Evolutionary conservation across 345 rosid species (phyloP).

Genomic region (Syzygium aromaticum): DNA sequence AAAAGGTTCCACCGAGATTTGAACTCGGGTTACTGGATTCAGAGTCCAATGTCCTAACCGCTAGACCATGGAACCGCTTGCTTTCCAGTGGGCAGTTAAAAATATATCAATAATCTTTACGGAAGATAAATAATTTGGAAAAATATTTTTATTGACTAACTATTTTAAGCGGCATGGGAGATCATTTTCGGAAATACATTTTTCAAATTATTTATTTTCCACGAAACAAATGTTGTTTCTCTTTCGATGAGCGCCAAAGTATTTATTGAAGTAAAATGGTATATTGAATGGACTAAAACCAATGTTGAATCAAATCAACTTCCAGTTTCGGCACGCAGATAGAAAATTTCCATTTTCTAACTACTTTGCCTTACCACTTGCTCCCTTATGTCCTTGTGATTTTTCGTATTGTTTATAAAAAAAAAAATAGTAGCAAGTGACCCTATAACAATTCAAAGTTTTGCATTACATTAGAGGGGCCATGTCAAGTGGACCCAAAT

Average conservation of each 20-base stretch:
- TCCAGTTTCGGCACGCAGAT: too few relatives aligned
- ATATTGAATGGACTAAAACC: neutral
- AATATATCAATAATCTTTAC: rapidly evolving
- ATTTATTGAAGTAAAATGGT: rapidly evolving
- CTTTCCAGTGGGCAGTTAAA: rapidly evolving
- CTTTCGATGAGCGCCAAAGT: neutral
- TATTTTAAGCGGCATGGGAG: neutral
- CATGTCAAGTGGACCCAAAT: neutral
- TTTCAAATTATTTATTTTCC: neutral
- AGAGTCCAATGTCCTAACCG: conserved; percentile 91
- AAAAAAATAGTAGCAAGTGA: neutral
- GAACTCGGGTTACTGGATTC: conserved; percentile 99
- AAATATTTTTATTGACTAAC: neutral
- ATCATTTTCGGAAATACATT: neutral
- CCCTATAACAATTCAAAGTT: rapidly evolving
- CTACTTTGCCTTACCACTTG: neutral
- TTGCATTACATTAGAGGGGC: neutral
- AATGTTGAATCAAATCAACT: rapidly evolving
- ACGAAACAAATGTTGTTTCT: neutral
- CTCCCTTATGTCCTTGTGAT: neutral
- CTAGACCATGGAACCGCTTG: conserved; percentile 56
- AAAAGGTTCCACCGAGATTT: conserved; percentile 81
- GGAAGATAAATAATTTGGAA: neutral
- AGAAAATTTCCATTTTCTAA: neutral
- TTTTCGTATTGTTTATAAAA: neutral